Evolutionary conservation across 768 basidiomycete species (phyloP).

Genomic region (Russula griseocarnosa): DNA sequence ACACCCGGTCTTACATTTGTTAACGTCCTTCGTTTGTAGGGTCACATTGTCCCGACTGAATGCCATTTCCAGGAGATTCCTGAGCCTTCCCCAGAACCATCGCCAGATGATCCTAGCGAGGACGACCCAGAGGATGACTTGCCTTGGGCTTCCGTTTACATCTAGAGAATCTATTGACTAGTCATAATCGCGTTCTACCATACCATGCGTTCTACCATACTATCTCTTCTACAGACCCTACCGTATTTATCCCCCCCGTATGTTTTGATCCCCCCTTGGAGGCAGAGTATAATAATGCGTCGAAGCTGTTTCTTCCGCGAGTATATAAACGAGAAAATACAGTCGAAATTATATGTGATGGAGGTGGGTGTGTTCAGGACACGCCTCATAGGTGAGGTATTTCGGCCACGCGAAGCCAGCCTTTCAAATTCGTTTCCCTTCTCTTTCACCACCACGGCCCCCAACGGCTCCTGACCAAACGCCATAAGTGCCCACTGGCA

Average conservation of each 20-base stretch:
- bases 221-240: not conserved
- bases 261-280: not conserved
- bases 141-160: not conserved
- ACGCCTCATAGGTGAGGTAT: too few relatives aligned
- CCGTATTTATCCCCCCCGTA: constrained; percentile 2
- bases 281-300: constrained; percentile 10
- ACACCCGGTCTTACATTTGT: too few relatives aligned
- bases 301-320: not conserved
- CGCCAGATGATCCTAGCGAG: constrained; percentile 37
- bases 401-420: not conserved
- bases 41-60: constrained; percentile 40
- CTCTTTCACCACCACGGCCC: not conserved
- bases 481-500: too few relatives aligned
- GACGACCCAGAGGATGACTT: constrained; percentile 22
- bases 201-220: not conserved
- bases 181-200: not conserved
- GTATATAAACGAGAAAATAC: not conserved
- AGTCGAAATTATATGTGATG: not conserved
- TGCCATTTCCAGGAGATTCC: constrained; percentile 36
- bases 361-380: too few relatives aligned
- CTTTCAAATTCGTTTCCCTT: not conserved
- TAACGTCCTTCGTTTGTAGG: constrained; percentile 33
- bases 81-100: constrained; percentile 30
- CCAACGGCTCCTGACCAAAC: not conserved
- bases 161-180: not conserved